These are phyloP conservation scores for Huntiella decipiens DNA, from an alignment of 2,329 filamentous ascomycete genomes.

Conservation along the genomic window DNA sequence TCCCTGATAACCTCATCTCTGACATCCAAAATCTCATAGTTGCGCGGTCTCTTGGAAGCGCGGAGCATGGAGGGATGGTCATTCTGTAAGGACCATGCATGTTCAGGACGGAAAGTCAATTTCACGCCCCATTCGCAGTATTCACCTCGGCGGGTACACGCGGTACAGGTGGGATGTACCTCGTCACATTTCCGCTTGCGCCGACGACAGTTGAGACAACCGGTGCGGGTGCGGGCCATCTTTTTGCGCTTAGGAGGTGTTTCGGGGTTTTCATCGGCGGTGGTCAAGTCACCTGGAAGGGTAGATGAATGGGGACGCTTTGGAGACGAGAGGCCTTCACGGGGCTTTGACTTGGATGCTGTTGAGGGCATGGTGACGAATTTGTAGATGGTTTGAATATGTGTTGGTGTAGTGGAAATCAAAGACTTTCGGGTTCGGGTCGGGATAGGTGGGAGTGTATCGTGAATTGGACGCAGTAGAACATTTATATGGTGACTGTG, in stretches of 20 bases:
- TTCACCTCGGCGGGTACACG: constrained; percentile 18
- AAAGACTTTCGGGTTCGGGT: constrained; percentile 4
- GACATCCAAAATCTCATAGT: constrained; percentile 21
- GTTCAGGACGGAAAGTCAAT: constrained; percentile 21
- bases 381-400: background rate
- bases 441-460: constrained; percentile 4
- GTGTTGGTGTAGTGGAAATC: background rate
- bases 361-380: constrained; percentile 3
- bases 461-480: background rate
- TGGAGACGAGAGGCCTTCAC: background rate
- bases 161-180: constrained; percentile 18
- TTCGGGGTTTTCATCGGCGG: constrained; percentile 1
- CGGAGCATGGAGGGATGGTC: constrained; percentile 20
- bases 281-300: background rate
- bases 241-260: constrained; percentile 14
- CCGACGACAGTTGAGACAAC: constrained; percentile 21
- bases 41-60: constrained; percentile 15
- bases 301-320: background rate
- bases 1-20: constrained; percentile 21
- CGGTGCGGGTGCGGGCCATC: constrained; percentile 19
- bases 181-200: constrained; percentile 24
- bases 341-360: background rate
- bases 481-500: constrained; percentile 1
- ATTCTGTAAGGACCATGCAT: constrained; percentile 18
- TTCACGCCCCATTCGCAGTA: constrained; percentile 21